Conservation (phyloP, 1,139 yeast species). For the Sugiyamaella grinbergsii region DNA sequence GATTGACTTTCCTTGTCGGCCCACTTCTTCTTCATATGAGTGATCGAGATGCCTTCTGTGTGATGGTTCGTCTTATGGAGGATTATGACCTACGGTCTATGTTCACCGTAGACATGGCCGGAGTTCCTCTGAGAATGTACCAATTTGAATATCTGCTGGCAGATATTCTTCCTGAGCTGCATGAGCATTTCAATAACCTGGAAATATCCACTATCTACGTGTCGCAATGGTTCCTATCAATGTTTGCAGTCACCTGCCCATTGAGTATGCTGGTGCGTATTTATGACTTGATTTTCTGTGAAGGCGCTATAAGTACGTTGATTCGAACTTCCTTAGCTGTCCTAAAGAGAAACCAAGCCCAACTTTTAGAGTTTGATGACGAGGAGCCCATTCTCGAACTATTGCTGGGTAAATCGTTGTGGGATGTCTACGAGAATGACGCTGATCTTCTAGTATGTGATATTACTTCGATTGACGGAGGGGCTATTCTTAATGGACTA, state of each 20-base stretch:
- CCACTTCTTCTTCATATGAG: conserved; percentile 58
- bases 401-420: conserved; percentile 56
- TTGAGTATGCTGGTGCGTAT: conserved; percentile 53
- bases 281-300: conserved; percentile 59
- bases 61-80: conserved; percentile 62
- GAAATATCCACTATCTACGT: conserved; percentile 43
- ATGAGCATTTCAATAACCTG: conserved; percentile 48
- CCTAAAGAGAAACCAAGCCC: conserved; percentile 53
- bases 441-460: conserved; percentile 55
- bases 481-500: conserved; percentile 31
- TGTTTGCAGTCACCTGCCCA: conserved; percentile 63
- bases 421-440: conserved; percentile 50
- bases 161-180: conserved; percentile 48
- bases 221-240: conserved; percentile 68
- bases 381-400: conserved; percentile 66
- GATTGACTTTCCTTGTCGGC: conserved; percentile 66
- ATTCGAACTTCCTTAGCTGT: conserved; percentile 63
- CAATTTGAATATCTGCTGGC: conserved; percentile 55
- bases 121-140: conserved; percentile 55
- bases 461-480: conserved; percentile 41
- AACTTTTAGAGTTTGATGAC: conserved; percentile 55
- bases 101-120: conserved; percentile 59
- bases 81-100: conserved; percentile 61
- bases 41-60: conserved; percentile 55
- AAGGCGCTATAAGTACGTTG: conserved; percentile 66